Conservation (phyloP, 2,329 filamentous ascomycete species). For the Beauveria sp. region DNA sequence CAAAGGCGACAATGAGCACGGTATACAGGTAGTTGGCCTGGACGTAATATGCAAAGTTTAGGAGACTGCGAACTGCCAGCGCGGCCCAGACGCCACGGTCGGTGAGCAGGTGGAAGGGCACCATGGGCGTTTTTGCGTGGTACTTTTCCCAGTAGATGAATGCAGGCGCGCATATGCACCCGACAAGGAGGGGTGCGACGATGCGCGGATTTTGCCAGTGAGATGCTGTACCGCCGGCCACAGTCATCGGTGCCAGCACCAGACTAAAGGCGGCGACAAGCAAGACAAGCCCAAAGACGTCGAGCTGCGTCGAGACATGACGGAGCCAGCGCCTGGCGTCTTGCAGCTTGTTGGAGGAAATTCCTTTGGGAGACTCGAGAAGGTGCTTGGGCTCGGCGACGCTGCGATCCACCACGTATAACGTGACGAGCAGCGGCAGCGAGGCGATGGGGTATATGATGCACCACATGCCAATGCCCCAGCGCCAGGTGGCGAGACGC, state of each 20-base stretch:
- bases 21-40: conserved; percentile 55
- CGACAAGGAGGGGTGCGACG: conserved; percentile 43
- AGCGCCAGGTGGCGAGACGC: conserved; percentile 45
- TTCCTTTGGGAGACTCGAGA: background rate
- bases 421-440: conserved; percentile 43
- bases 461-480: conserved; percentile 58
- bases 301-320: conserved; percentile 50
- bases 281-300: conserved; percentile 40
- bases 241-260: conserved; percentile 43
- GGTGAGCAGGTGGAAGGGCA: conserved; percentile 50
- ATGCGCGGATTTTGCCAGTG: conserved; percentile 45
- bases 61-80: conserved; percentile 42
- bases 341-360: background rate
- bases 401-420: conserved; percentile 26
- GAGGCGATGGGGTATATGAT: conserved; percentile 52
- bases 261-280: conserved; percentile 39
- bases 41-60: conserved; percentile 47
- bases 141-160: conserved; percentile 48
- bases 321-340: conserved; percentile 2
- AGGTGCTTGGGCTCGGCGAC: background rate
- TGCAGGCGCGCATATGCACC: conserved; percentile 38
- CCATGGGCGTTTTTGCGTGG: conserved; percentile 41
- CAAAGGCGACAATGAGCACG: conserved; percentile 49
- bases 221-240: conserved; percentile 40
- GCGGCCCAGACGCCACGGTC: conserved; percentile 56